A percentile compares a stretch with the other conserved stretches of the same genome.
phyloP scores from a whole-genome alignment of 768 basidiomycete species.

The Strobilomyces dryophilus region DNA sequence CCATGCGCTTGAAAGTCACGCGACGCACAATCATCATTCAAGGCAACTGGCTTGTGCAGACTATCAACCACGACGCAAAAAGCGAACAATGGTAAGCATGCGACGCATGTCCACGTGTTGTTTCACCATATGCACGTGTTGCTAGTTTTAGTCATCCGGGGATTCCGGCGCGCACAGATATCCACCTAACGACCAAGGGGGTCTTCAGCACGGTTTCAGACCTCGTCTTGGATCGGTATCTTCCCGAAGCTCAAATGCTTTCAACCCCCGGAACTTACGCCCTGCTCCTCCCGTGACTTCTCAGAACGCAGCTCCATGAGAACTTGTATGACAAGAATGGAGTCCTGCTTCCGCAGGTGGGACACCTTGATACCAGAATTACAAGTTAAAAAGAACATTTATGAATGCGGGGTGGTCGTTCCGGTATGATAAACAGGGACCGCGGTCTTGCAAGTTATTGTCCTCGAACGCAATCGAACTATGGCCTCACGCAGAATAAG shows the following conservation, averaged over 20 bases:
- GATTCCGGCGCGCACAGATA: neutral
- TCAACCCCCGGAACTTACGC: too few relatives aligned
- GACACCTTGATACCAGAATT: neutral
- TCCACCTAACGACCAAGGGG: neutral
- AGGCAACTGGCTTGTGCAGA: neutral
- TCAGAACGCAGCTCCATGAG: neutral
- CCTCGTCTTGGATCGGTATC: too few relatives aligned
- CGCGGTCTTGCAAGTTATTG: neutral
- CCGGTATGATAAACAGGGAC: too few relatives aligned
- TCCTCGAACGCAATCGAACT: neutral
- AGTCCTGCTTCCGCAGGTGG: neutral
- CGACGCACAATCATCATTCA: neutral
- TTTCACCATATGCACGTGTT: neutral
- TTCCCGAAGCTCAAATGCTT: too few relatives aligned
- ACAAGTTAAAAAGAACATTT: neutral
- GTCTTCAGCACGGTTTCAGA: neutral
- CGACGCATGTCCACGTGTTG: neutral
- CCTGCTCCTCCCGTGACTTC: too few relatives aligned
- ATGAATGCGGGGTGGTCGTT: neutral
- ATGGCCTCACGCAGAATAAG: neutral
- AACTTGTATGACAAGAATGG: neutral
- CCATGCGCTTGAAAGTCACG: neutral
- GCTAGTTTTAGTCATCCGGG: neutral
- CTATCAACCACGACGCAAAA: neutral
- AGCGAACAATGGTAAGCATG: neutral